Evolutionary conservation across 2,329 filamentous ascomycete genomes (phyloP).

Genomic region (Tolypocladium amazonense): DNA sequence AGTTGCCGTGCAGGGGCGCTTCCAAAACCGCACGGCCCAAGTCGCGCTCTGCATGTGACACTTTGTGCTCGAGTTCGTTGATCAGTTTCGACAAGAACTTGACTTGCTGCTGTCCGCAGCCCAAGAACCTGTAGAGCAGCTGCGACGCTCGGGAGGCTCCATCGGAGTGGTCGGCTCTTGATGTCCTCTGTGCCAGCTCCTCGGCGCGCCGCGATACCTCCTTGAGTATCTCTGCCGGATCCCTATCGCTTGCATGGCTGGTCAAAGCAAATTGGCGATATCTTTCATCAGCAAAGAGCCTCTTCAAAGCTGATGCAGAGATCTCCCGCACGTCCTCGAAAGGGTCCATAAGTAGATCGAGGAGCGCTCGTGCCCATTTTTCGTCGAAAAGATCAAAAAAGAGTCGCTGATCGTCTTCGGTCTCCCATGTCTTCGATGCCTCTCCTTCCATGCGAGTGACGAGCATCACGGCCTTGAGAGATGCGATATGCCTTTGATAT

Average conservation of each 20-base stretch:
- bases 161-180: conserved; percentile 85
- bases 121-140: conserved; percentile 52
- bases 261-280: conserved; percentile 16
- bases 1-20: conserved; percentile 58
- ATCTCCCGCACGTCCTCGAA: conserved; percentile 80
- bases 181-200: conserved; percentile 54
- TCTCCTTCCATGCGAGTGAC: conserved; percentile 63
- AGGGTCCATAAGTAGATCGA: conserved; percentile 76
- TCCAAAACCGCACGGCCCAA: conserved; percentile 56
- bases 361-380: conserved; percentile 50
- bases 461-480: conserved; percentile 58
- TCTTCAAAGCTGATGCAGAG: conserved; percentile 38
- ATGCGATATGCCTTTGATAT: conserved; percentile 81
- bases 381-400: conserved; percentile 33
- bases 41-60: conserved; percentile 51
- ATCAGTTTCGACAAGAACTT: conserved; percentile 48
- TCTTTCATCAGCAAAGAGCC: conserved; percentile 31
- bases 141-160: conserved; percentile 72
- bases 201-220: conserved; percentile 44
- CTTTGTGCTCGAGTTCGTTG: conserved; percentile 50
- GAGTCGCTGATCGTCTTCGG: conserved; percentile 24
- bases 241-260: conserved; percentile 3
- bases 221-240: conserved; percentile 22
- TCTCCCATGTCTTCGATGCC: conserved; percentile 26
- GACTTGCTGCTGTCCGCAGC: conserved; percentile 28